Percentiles rank a stretch among this genome's conserved stretches.
Conservation (phyloP, 2,329 filamentous ascomycete genomes). For the Lecanicillium sp. region DNA sequence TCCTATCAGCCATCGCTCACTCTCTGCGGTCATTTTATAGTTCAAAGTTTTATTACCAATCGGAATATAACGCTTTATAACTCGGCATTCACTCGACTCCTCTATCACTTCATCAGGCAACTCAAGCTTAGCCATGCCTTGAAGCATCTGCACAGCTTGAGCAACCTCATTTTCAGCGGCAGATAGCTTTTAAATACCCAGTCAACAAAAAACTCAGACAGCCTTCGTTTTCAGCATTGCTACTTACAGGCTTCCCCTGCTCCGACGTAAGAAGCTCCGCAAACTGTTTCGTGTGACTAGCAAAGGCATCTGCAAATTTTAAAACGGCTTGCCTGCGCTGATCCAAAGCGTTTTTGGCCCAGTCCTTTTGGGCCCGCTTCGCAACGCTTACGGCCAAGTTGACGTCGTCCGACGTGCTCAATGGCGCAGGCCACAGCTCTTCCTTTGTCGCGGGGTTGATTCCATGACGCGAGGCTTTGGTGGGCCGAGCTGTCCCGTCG, state of each 20-base stretch:
- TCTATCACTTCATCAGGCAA: too few species aligned
- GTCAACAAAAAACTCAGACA: background rate
- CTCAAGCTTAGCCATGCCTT: background rate
- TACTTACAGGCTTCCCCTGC: slow-evolving; percentile 21
- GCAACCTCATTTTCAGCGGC: background rate
- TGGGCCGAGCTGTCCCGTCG: too few species aligned
- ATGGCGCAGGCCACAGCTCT: background rate
- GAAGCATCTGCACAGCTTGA: background rate
- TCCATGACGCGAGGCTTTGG: too few species aligned
- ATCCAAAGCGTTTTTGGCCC: slow-evolving; percentile 11
- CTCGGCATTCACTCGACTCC: too few species aligned
- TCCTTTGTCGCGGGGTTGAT: background rate
- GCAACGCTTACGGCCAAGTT: background rate
- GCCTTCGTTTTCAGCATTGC: background rate
- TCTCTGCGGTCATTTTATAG: slow-evolving; percentile 14
- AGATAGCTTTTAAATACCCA: background rate
- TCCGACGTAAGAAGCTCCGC: slow-evolving; percentile 16
- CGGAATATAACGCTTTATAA: too few species aligned
- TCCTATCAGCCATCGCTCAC: slow-evolving; percentile 23
- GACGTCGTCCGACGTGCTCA: background rate
- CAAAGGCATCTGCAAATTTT: slow-evolving; percentile 18
- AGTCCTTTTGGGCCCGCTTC: background rate
- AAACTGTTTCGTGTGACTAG: slow-evolving; percentile 13
- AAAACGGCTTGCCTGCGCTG: slow-evolving; percentile 15
- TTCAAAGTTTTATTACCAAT: background rate